These are phyloP conservation scores for Naganishia cerealis DNA, from an alignment of 1,284 basidiomycete genomes.

Conservation along the genomic window DNA sequence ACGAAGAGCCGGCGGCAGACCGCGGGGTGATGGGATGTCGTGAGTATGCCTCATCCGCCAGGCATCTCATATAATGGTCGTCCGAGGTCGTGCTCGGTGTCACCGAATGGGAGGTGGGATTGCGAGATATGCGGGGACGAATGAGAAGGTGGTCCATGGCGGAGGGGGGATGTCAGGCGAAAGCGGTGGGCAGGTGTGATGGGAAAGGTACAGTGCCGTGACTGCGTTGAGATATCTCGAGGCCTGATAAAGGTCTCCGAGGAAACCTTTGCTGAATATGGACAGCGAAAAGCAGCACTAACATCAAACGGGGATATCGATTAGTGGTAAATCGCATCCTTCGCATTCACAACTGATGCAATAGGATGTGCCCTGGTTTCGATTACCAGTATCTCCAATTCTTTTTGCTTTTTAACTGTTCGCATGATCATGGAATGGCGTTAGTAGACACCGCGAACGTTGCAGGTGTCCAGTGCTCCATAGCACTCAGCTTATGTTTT, in stretches of 20 bases:
- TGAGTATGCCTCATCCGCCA: conserved; percentile 3
- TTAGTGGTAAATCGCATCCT: conserved; percentile 30
- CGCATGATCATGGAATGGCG: too few species aligned
- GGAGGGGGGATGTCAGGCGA: neutral
- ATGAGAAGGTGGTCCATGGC: neutral
- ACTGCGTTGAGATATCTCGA: too few species aligned
- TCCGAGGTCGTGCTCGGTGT: neutral
- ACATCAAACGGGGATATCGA: conserved; percentile 26
- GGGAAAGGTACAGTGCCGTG: too few species aligned
- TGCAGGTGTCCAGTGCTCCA: too few species aligned
- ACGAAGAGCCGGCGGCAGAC: neutral
- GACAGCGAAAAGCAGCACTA: neutral
- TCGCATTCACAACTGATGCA: conserved; percentile 20
- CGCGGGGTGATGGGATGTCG: conserved; percentile 7
- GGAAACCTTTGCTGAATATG: neutral
- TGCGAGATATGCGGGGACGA: neutral
- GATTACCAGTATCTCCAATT: conserved; percentile 29
- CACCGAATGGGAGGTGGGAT: neutral
- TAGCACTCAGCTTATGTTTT: too few species aligned
- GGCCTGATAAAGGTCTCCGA: too few species aligned
- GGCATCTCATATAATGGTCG: neutral
- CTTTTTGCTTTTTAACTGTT: conserved; percentile 2
- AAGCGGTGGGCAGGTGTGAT: neutral
- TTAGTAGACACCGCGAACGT: too few species aligned
- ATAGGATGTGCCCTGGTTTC: conserved; percentile 29